phyloP scores from a whole-genome alignment of 495 filamentous ascomycete genomes.

The Penicillium bialowiezense region DNA sequence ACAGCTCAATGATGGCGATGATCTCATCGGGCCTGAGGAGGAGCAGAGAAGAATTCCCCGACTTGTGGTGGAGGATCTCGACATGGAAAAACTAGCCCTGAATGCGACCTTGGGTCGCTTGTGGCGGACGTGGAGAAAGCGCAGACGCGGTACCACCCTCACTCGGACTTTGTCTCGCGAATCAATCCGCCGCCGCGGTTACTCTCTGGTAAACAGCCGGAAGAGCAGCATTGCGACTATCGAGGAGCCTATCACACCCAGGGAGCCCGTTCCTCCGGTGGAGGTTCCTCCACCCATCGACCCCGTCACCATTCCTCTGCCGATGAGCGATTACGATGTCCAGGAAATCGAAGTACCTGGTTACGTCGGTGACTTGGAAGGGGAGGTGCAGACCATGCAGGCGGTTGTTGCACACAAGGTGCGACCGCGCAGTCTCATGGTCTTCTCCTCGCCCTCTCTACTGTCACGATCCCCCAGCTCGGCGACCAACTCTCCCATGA shows the following conservation, averaged over 20 bases:
- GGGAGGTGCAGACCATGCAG: conserved; percentile 53
- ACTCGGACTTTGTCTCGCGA: conserved; percentile 42
- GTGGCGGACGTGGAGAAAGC: conserved; percentile 96
- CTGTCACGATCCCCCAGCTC: conserved; percentile 35
- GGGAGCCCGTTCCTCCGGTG: conserved; percentile 12
- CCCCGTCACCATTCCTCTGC: conserved; percentile 59
- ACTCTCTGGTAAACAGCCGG: conserved; percentile 27
- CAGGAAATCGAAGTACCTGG: conserved; percentile 72
- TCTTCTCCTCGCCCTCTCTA: conserved; percentile 41
- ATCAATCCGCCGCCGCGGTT: conserved; percentile 39
- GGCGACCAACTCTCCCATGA: conserved; percentile 28
- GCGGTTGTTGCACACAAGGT: conserved; percentile 45
- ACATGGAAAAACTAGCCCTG: conserved; percentile 90
- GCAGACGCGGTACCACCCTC: conserved; percentile 47
- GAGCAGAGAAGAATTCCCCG: conserved; percentile 49
- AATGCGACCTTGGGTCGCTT: conserved; percentile 82
- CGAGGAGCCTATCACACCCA: conserved; percentile 30
- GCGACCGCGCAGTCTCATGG: conserved; percentile 63
- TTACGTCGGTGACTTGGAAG: conserved; percentile 55
- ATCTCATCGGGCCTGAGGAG: conserved; percentile 13
- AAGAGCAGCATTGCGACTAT: conserved; percentile 39
- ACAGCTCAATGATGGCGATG: conserved; percentile 27
- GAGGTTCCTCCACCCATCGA: conserved; percentile 32
- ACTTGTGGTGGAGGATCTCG: conserved; percentile 80
- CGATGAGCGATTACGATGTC: conserved; percentile 65